Percentiles rank a stretch among this genome's conserved stretches.
Evolutionary conservation across 306 rosid genomes (phyloP).

Genomic region (Dalbergia cochinchinensis): DNA sequence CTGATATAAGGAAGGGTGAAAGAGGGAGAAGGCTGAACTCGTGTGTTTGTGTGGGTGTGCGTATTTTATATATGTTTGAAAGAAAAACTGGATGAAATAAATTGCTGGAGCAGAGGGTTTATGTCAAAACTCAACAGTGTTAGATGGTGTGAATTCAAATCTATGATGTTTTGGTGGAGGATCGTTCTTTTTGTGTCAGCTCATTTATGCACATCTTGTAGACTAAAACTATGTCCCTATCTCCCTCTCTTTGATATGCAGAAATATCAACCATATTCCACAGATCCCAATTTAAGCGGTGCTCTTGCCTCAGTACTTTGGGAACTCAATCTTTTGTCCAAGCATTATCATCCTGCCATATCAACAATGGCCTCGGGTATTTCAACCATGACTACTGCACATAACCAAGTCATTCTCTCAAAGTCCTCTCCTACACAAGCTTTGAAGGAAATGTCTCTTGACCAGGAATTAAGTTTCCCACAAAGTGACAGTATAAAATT

Average conservation of each 20-base stretch:
- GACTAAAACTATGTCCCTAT: not conserved
- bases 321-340: slow-evolving; percentile 86
- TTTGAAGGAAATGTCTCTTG: slow-evolving; percentile 71
- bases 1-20: slow-evolving; percentile 1
- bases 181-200: not conserved
- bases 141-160: slow-evolving; percentile 10
- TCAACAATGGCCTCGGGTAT: slow-evolving; percentile 65
- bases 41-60: no score
- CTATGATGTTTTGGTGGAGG: slow-evolving; percentile 4
- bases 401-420: slow-evolving; percentile 70
- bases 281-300: slow-evolving; percentile 83
- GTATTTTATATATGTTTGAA: not conserved
- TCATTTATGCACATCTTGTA: slow-evolving; percentile 1
- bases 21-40: not conserved
- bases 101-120: not conserved
- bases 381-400: slow-evolving; percentile 62
- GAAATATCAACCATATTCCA: slow-evolving; percentile 45
- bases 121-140: not conserved
- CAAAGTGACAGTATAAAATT: slow-evolving; percentile 51
- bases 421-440: slow-evolving; percentile 79
- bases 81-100: slow-evolving; percentile 19
- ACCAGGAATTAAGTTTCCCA: slow-evolving; percentile 61
- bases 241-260: no score
- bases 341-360: slow-evolving; percentile 82
- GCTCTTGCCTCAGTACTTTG: slow-evolving; percentile 97